Evolutionary conservation across 257 asterid species (phyloP), one percentile per base, ranked within the genome.

Genomic region (Salvia hispanica): DNA sequence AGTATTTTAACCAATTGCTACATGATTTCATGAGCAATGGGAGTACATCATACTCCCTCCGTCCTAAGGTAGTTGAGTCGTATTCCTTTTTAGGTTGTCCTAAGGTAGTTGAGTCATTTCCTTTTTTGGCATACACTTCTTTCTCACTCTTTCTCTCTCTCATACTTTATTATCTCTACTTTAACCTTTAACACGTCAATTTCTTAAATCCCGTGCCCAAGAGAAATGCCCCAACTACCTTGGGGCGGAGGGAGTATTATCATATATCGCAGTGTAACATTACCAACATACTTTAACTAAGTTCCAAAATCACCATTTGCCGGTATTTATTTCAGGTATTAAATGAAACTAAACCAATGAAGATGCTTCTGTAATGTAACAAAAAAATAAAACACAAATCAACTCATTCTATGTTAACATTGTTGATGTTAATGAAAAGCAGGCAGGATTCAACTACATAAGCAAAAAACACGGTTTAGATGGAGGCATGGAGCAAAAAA

Each of bases 401-500:
- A 50, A 69, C 18, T 13, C 31, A n/a, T 40, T 12, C 48, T 61
- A 39, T 43, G 54, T 18, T 21, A 15, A 64, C 73, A 11, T 55
- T 59, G 53, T 28, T 13, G 37, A 37, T 68, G 45, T 48, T 25
- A 15, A 52, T 1, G 6, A 14, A 39, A 39, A 6, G 1, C 4
- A 16, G 45, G 69, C 10, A 48, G 42, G 47, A 40, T 14, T 21
- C 63, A 48, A 51, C 28, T n/a, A 25, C n/a, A 36, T 34, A 57
- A 28, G 9, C 6, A 57, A 64, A 64, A 57, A 36, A 64, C 48
- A 47, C 31, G 4, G 18, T 43, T 52, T 14, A 5, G 60, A 64
- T 53, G 28, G 31, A 69, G 6, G 39, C 6, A 34, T 34, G 39
- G 39, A 69, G 62, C 25, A n/a, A 48, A 62, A 62, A 62, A 68